Evolutionary conservation across 257 asterid species (phyloP), one percentile per base, ranked within the genome.

Genomic region (Parsonsia alboflavescens): DNA sequence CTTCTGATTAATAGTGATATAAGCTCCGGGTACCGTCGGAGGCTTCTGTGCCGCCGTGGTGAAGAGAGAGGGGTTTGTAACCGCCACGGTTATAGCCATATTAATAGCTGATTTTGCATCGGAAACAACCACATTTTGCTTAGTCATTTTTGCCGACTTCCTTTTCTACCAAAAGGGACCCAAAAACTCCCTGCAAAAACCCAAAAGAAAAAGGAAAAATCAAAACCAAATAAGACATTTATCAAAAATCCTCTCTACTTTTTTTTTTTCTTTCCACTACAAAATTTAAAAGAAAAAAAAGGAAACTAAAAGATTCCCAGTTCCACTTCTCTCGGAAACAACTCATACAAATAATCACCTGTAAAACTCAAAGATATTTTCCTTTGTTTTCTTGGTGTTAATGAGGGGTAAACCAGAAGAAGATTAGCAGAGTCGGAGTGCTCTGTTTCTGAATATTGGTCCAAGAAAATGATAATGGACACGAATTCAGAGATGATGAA

Each of bases 111-210:
- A 73, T 21, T 79, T 84, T 0, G 86, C 79, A 8, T 82, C 91
- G 24, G 97, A 53, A n/a, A 83, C 91, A 68, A 86, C 85, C 81
- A 86, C 95, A 89, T 94, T 94, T 67, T 86, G 97, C 73, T 89
- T 81, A 42, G 84, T 83, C 86, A 83, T 83, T 46, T 56, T 72
- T 58, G 12, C 71, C 30, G 26, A 19, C 33, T 33, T 59, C 8
- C 26, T 68, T 15, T 44, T 9, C 21, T 45, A 12, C 13, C 4
- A 42, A 28, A 48, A 30, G 24, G 67, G 58, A 42, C 39, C 24
- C 50, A 44, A 49, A 22, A 16, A 41, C 33, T 42, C 68, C 6
- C 56, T 42, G 48, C 42, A 56, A 53, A 33, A 65, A 64, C 13
- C 56, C 66, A n/a, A 24, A 10, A 50, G 15, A 17, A 17, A 1